Evolutionary conservation across 805 yeast species (phyloP).

Genomic region (Metschnikowia gelsemii): DNA sequence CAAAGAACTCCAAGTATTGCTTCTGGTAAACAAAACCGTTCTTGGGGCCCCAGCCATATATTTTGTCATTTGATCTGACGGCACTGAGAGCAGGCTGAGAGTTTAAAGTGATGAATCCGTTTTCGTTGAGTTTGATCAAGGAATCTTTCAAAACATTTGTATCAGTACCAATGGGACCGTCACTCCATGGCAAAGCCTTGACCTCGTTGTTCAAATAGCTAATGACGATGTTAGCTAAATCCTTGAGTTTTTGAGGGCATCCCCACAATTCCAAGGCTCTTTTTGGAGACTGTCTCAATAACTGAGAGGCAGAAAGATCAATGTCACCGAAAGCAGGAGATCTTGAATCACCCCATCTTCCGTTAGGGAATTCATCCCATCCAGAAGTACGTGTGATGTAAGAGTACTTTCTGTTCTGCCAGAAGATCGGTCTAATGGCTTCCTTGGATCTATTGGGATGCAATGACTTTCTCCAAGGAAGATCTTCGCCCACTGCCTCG

Average conservation of each 20-base stretch:
- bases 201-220: conserved; percentile 71
- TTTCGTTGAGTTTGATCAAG: conserved; percentile 61
- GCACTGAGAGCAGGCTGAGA: conserved; percentile 95
- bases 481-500: conserved; percentile 40
- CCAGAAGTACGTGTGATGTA: conserved; percentile 85
- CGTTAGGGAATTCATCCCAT: conserved; percentile 99
- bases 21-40: conserved; percentile 93
- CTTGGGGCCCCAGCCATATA: conserved; percentile 93
- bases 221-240: conserved; percentile 62
- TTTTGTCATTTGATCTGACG: conserved; percentile 61
- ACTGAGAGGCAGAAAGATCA: conserved; percentile 74
- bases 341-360: conserved; percentile 97
- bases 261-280: conserved; percentile 90
- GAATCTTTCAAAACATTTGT: conserved; percentile 58
- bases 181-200: conserved; percentile 89
- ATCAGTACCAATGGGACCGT: conserved; percentile 81
- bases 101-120: conserved; percentile 78
- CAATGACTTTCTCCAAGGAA: conserved; percentile 92
- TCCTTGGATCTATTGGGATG: conserved; percentile 79
- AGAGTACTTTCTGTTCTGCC: conserved; percentile 91
- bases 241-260: conserved; percentile 57
- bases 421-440: conserved; percentile 88
- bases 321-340: conserved; percentile 96
- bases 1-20: conserved; percentile 83
- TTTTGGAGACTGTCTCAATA: conserved; percentile 79